Evolutionary conservation across 768 basidiomycete species (phyloP).

Genomic region (Termitomyces sp.): DNA sequence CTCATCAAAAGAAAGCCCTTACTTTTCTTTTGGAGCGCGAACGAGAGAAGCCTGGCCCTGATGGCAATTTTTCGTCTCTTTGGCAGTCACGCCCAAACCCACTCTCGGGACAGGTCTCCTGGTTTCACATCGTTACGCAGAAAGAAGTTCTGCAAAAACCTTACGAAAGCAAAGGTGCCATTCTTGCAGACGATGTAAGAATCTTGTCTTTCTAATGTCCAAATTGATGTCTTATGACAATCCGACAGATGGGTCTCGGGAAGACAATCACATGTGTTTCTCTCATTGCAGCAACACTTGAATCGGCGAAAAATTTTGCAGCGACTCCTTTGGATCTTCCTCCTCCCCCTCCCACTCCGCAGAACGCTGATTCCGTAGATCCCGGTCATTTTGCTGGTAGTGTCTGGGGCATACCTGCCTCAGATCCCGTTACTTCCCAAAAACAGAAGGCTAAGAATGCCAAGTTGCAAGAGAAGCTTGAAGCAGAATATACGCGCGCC

Average conservation of each 20-base stretch:
- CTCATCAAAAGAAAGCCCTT: conserved; percentile 97
- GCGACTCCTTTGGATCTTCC: conserved; percentile 47
- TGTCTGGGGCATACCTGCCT: conserved; percentile 83
- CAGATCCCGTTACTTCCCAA: conserved; percentile 25
- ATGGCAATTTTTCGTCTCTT: conserved; percentile 66
- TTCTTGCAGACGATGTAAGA: conserved; percentile 94
- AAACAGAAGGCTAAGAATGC: conserved; percentile 68
- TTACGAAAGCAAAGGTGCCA: conserved; percentile 76
- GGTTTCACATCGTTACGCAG: conserved; percentile 85
- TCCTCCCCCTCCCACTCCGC: conserved; percentile 28
- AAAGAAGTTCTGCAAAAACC: conserved; percentile 69
- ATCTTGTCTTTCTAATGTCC: conserved; percentile 10
- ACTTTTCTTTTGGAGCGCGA: conserved; percentile 92
- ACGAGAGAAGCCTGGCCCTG: conserved; percentile 52
- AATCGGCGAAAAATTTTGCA: conserved; percentile 65
- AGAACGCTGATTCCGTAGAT: conserved; percentile 25
- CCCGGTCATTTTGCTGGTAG: conserved; percentile 69
- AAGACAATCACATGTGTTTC: conserved; percentile 97
- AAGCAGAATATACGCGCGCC: conserved; percentile 64
- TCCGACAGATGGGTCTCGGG: conserved; percentile 88
- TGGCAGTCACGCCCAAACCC: conserved; percentile 62
- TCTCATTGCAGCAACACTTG: conserved; percentile 83
- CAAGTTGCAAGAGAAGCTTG: conserved; percentile 65
- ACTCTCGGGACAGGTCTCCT: conserved; percentile 42
- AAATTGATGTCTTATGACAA: conserved; percentile 1